Conservation (phyloP, 1,284 basidiomycete genomes). For the Puccinia coronata region DNA sequence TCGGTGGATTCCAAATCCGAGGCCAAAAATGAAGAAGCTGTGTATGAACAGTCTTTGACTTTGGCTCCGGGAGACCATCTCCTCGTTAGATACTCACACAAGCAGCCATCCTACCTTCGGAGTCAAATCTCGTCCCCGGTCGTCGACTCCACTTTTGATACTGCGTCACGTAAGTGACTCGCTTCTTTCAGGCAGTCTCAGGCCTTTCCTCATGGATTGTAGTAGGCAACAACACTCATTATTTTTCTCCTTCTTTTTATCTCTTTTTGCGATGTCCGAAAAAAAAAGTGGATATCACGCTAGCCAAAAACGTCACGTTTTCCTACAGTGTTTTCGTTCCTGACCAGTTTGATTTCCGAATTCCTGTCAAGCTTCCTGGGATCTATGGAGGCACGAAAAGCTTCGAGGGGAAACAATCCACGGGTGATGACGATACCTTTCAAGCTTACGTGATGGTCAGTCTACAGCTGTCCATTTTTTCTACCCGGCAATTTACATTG, state of each 20-base stretch:
- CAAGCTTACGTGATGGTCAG: conserved; percentile 7
- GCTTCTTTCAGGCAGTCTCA: not conserved
- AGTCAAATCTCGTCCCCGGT: not conserved
- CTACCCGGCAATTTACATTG: no score
- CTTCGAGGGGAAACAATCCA: not conserved
- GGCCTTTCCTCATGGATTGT: no score
- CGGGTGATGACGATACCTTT: not conserved
- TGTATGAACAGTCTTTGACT: not conserved
- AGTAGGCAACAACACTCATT: no score
- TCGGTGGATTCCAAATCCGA: not conserved
- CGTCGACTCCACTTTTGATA: not conserved
- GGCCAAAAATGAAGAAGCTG: not conserved
- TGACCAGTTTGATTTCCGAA: conserved; percentile 4
- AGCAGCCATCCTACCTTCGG: no score
- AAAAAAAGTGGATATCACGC: not conserved
- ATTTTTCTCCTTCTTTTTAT: not conserved
- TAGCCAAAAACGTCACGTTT: conserved; percentile 9
- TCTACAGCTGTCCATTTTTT: no score
- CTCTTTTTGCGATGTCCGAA: not conserved
- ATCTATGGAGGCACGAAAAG: conserved; percentile 7
- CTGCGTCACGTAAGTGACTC: conserved; percentile 1
- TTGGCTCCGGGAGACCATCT: not conserved
- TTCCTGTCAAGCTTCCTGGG: not conserved
- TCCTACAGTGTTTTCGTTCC: conserved; percentile 18
- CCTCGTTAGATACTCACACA: not conserved